These are phyloP conservation scores for Diaporthe vexans DNA, from an alignment of 2,329 filamentous ascomycete species.

Conservation along the genomic window DNA sequence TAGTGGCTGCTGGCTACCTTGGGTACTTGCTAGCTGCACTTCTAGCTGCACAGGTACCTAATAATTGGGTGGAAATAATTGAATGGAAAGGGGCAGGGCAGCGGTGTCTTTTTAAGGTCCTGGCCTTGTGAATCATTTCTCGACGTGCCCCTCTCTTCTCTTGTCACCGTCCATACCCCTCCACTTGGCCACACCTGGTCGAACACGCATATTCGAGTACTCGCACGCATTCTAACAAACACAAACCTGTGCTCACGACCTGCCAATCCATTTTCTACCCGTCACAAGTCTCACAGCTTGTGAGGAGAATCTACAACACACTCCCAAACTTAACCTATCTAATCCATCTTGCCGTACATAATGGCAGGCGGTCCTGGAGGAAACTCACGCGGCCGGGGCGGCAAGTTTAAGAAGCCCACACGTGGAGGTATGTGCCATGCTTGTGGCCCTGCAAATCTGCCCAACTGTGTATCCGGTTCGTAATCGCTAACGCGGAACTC, in stretches of 20 bases:
- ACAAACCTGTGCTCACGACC: neutral
- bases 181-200: neutral
- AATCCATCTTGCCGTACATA: constrained; percentile 43
- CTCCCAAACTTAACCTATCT: constrained; percentile 2
- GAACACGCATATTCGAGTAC: neutral
- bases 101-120: neutral
- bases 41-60: neutral
- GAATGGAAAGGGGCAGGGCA: constrained; percentile 1
- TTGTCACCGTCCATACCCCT: neutral
- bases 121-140: constrained; percentile 29
- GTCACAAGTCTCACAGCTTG: neutral
- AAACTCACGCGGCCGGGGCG: constrained; percentile 82
- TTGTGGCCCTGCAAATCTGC: neutral
- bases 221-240: neutral
- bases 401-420: constrained; percentile 95
- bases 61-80: neutral
- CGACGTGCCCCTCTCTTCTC: constrained; percentile 10
- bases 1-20: neutral
- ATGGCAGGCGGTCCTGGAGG: constrained; percentile 64
- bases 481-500: constrained; percentile 42
- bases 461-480: neutral
- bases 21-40: neutral
- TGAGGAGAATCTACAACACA: constrained; percentile 34
- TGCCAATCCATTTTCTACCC: neutral
- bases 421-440: constrained; percentile 78